These are phyloP conservation scores for Insectozyma bohioensis DNA, from an alignment of 1,139 yeast genomes.

Conservation along the genomic window DNA sequence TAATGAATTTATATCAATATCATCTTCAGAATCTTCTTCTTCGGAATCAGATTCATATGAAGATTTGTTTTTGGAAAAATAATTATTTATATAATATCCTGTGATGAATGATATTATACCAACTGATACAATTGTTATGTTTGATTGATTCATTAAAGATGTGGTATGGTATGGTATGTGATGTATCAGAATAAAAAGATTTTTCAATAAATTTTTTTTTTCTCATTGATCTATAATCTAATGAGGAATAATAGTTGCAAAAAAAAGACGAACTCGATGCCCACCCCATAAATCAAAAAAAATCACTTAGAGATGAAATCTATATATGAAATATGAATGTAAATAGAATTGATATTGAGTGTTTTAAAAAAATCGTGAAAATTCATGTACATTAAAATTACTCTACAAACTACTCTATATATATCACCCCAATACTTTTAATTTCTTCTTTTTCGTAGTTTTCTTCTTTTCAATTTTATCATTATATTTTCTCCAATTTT, in stretches of 20 bases:
- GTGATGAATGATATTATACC: slow-evolving; percentile 25
- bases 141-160: slow-evolving; percentile 13
- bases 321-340: too few species aligned
- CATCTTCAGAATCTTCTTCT: slow-evolving; percentile 50
- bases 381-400: too few species aligned
- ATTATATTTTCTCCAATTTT: slow-evolving; percentile 58
- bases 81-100: slow-evolving; percentile 22
- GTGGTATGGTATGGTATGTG: too few species aligned
- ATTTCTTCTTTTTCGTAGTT: slow-evolving; percentile 30
- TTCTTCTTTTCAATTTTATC: slow-evolving; percentile 44
- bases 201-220: slow-evolving; percentile 9
- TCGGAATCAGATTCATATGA: slow-evolving; percentile 11
- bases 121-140: slow-evolving; percentile 18
- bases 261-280: too few species aligned
- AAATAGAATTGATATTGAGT: too few species aligned
- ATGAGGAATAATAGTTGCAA: too few species aligned
- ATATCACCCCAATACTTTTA: slow-evolving; percentile 43
- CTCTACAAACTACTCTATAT: too few species aligned
- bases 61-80: slow-evolving; percentile 9
- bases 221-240: too few species aligned
- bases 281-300: too few species aligned
- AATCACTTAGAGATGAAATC: too few species aligned
- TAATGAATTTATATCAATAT: slow-evolving; percentile 52
- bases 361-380: too few species aligned
- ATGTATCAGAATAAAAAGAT: not conserved